Conservation (phyloP, 768 basidiomycete species). For the Goffeauzyma gilvescens region DNA sequence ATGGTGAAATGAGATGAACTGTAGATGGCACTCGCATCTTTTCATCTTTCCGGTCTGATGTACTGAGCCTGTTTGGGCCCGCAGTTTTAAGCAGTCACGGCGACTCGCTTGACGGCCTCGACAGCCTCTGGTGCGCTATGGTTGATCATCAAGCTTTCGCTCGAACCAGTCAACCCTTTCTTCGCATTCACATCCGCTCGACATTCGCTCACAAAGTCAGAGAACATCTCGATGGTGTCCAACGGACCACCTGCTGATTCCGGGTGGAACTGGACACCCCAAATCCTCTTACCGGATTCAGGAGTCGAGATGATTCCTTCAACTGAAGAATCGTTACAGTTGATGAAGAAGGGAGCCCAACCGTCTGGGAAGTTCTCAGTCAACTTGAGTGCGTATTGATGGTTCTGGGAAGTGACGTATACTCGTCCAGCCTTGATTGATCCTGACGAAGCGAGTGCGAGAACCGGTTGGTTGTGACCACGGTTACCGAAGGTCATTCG, state of each 20-base stretch:
- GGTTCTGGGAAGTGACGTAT: constrained; percentile 76
- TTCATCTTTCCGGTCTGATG: no score
- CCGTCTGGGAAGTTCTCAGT: constrained; percentile 88
- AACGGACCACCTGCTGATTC: constrained; percentile 96
- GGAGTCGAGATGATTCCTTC: constrained; percentile 92
- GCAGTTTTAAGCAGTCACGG: constrained; percentile 8
- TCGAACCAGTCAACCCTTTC: not conserved
- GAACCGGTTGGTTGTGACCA: constrained; percentile 95
- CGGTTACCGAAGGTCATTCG: constrained; percentile 99
- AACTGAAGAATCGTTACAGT: constrained; percentile 92
- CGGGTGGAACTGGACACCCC: constrained; percentile 99
- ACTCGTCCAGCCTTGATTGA: constrained; percentile 89
- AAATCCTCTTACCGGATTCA: constrained; percentile 73
- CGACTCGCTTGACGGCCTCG: constrained; percentile 18
- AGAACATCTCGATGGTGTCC: constrained; percentile 98
- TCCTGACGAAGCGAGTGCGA: constrained; percentile 80
- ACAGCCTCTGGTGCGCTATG: constrained; percentile 12
- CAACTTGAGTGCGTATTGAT: constrained; percentile 88
- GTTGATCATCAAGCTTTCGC: constrained; percentile 8
- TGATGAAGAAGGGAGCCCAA: constrained; percentile 99
- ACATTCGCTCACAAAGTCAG: constrained; percentile 73
- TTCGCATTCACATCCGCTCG: constrained; percentile 29
- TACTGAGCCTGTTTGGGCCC: no score
- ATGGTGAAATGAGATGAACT: no score
- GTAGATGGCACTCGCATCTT: no score